Evolutionary conservation across 805 yeast genomes (phyloP).

Genomic region (Candida arabinofermentans): DNA sequence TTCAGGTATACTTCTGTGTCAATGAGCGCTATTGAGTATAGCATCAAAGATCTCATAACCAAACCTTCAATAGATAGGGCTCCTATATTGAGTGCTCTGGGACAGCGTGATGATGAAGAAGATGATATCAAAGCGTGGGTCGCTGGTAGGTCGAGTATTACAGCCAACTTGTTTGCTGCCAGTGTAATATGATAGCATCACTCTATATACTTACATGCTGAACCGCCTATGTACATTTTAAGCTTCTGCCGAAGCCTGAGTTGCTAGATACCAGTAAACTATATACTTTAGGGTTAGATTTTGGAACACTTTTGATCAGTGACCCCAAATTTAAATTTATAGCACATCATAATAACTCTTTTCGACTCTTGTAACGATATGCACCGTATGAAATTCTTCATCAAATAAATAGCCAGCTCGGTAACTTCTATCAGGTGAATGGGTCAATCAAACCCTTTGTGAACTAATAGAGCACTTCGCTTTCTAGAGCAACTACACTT

Average conservation of each 20-base stretch:
- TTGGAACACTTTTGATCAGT: too few relatives aligned
- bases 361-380: too few relatives aligned
- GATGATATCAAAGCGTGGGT: not conserved
- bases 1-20: constrained; percentile 17
- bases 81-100: constrained; percentile 3
- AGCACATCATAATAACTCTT: too few relatives aligned
- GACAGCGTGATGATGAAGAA: not conserved
- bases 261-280: not conserved
- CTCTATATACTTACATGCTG: too few relatives aligned
- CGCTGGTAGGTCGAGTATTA: not conserved
- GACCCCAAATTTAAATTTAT: too few relatives aligned
- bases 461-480: too few relatives aligned
- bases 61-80: constrained; percentile 13
- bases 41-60: constrained; percentile 9
- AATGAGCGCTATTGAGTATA: constrained; percentile 9
- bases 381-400: not conserved
- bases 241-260: not conserved
- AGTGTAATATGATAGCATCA: too few relatives aligned
- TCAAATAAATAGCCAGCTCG: not conserved
- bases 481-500: too few relatives aligned
- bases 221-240: too few relatives aligned
- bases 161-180: not conserved
- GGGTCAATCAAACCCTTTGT: too few relatives aligned
- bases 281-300: not conserved
- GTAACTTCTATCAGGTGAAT: too few relatives aligned